A percentile compares a stretch with the other conserved stretches of the same genome.
Conservation (phyloP, 495 filamentous ascomycete genomes). For the Pseudomonodictys pantanalensis region DNA sequence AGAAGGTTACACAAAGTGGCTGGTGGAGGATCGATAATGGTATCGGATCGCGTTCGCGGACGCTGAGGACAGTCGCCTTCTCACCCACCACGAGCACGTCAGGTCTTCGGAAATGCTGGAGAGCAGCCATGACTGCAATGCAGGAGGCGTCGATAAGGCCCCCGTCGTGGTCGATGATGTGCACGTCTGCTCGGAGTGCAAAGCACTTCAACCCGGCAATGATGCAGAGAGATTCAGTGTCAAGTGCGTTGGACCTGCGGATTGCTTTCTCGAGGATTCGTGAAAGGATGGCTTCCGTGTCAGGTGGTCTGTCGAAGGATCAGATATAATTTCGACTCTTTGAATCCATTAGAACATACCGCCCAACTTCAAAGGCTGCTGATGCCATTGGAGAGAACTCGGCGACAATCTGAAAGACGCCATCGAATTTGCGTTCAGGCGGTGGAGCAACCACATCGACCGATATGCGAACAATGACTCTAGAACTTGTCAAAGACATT, state of each 20-base stretch:
- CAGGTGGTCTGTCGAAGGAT: constrained; percentile 29
- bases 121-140: constrained; percentile 78
- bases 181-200: constrained; percentile 82
- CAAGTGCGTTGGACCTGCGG: constrained; percentile 83
- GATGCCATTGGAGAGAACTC: constrained; percentile 92
- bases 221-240: constrained; percentile 93
- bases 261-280: constrained; percentile 88
- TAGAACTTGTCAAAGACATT: constrained; percentile 41
- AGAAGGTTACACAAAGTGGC: constrained; percentile 83
- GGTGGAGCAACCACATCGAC: constrained; percentile 80
- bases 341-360: constrained; percentile 49
- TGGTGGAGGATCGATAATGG: constrained; percentile 84
- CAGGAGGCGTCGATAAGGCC: constrained; percentile 81
- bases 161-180: constrained; percentile 85
- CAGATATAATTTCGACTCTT: constrained; percentile 22
- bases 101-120: constrained; percentile 85
- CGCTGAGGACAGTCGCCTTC: constrained; percentile 71
- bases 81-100: constrained; percentile 83
- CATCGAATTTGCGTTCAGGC: constrained; percentile 87
- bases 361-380: constrained; percentile 81
- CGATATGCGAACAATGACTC: constrained; percentile 81
- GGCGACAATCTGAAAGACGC: constrained; percentile 84
- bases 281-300: constrained; percentile 71
- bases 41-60: constrained; percentile 85
- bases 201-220: constrained; percentile 87